Evolutionary conservation across 306 rosid genomes (phyloP).

Genomic region (Mucuna pruriens): DNA sequence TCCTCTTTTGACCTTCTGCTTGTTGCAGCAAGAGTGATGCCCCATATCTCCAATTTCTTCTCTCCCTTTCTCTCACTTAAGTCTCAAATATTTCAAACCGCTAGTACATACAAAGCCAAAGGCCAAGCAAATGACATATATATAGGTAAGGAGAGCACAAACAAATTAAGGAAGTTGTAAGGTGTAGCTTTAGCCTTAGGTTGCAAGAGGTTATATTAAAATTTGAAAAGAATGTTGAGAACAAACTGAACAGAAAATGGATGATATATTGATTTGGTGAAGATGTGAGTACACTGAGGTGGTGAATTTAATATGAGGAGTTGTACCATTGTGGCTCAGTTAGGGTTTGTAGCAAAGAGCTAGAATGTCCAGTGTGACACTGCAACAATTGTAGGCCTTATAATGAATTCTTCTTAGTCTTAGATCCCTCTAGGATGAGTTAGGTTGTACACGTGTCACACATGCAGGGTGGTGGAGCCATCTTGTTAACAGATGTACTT

Average conservation of each 20-base stretch:
- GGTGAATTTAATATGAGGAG: slow-evolving; percentile 75
- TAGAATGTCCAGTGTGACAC: slow-evolving; percentile 53
- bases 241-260: slow-evolving; percentile 20
- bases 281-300: slow-evolving; percentile 44
- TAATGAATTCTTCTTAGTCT: slow-evolving; percentile 44
- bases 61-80: not conserved
- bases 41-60: slow-evolving; percentile 53
- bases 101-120: not conserved
- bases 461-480: slow-evolving; percentile 55
- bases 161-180: not conserved
- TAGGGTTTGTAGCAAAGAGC: slow-evolving; percentile 63
- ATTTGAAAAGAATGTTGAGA: slow-evolving; percentile 31
- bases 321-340: slow-evolving; percentile 62
- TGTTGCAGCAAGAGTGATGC: slow-evolving; percentile 96
- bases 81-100: not conserved
- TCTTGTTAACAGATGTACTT: slow-evolving; percentile 8
- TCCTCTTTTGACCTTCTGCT: slow-evolving; percentile 98
- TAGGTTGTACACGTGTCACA: slow-evolving; percentile 56
- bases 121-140: slow-evolving; percentile 6
- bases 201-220: slow-evolving; percentile 22
- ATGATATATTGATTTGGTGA: slow-evolving; percentile 47
- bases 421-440: slow-evolving; percentile 22
- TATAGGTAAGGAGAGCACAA: not conserved
- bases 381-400: slow-evolving; percentile 59
- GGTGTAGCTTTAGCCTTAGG: slow-evolving; percentile 43